Percentiles rank a stretch among this genome's conserved stretches.
Conservation (phyloP, 139 green algal genomes). For the Ettlia oleoabundans region DNA sequence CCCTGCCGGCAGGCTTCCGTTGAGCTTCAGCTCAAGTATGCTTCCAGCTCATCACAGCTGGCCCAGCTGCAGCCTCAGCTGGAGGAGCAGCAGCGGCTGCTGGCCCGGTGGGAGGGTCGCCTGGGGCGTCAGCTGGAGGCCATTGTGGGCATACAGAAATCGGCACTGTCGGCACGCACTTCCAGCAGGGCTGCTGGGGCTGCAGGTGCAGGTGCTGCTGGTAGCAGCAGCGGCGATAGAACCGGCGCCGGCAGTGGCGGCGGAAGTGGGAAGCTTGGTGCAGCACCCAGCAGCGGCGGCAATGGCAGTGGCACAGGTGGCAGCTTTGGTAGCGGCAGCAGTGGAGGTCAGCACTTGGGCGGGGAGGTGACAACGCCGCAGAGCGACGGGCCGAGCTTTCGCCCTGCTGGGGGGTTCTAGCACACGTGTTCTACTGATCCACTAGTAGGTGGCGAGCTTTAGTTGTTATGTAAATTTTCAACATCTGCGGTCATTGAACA, state of each 20-base stretch:
- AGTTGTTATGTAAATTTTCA: too few relatives aligned
- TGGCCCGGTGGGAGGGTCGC: constrained; percentile 32
- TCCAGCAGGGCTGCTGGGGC: neutral
- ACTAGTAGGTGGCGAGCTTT: too few relatives aligned
- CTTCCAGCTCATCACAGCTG: constrained; percentile 6
- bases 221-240: neutral
- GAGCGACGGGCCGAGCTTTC: neutral
- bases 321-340: neutral
- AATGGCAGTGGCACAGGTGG: neutral
- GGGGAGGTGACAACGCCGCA: neutral
- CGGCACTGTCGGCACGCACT: constrained; percentile 1
- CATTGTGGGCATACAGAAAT: constrained; percentile 38
- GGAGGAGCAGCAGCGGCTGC: constrained; percentile 34
- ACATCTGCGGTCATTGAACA: too few relatives aligned
- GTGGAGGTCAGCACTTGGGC: neutral
- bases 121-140: constrained; percentile 36
- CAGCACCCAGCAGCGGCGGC: neutral
- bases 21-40: constrained; percentile 32
- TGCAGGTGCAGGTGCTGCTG: neutral
- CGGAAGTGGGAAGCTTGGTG: neutral
- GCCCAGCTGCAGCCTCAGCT: neutral
- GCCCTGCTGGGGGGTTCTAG: too few relatives aligned
- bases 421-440: too few relatives aligned
- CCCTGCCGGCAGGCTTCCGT: constrained; percentile 15
- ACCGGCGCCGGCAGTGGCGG: neutral